Percentiles rank a stretch among this genome's conserved stretches.
Conservation (phyloP, 306 rosid species). For the Vigna mungo region DNA sequence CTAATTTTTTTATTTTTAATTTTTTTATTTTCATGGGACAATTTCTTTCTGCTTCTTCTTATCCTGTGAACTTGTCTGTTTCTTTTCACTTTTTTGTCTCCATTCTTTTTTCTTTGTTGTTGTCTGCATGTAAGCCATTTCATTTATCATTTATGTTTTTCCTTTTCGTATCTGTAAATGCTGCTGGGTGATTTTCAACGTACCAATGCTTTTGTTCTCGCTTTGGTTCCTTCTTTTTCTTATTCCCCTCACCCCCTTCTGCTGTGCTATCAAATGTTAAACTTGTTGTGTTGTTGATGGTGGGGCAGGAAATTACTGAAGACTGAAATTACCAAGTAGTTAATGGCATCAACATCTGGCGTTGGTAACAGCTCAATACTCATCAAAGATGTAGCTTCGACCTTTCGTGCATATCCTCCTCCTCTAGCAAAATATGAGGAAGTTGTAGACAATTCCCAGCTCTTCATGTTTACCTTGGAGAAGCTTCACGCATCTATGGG, state of each 20-base stretch:
- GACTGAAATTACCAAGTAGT: slow-evolving; percentile 34
- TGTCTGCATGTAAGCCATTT: slow-evolving; percentile 52
- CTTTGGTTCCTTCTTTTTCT: slow-evolving; percentile 1
- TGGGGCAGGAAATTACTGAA: slow-evolving; percentile 45
- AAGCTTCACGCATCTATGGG: slow-evolving; percentile 76
- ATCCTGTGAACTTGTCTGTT: slow-evolving; percentile 53
- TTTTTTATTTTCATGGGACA: slow-evolving; percentile 33
- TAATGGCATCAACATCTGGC: slow-evolving; percentile 79
- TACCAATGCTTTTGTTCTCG: not conserved
- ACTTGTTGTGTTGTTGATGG: slow-evolving; percentile 42
- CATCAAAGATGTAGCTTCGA: slow-evolving; percentile 52
- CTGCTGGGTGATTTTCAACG: slow-evolving; percentile 34
- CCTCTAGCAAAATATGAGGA: slow-evolving; percentile 70
- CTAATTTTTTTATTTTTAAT: not conserved
- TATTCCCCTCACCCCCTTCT: not conserved
- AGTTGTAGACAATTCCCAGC: slow-evolving; percentile 57
- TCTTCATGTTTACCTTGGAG: slow-evolving; percentile 72
- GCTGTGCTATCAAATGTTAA: slow-evolving; percentile 43
- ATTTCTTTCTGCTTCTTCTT: slow-evolving; percentile 28
- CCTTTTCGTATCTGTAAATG: slow-evolving; percentile 19
- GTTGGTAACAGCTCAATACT: slow-evolving; percentile 52
- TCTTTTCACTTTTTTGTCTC: slow-evolving; percentile 42
- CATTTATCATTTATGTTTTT: slow-evolving; percentile 25
- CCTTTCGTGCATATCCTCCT: slow-evolving; percentile 59
- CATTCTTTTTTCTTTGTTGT: slow-evolving; percentile 22